Percentiles rank a stretch among this genome's conserved stretches.
Conservation (phyloP, 176 grass and related monocot species). For the Aegilops speltoides region DNA sequence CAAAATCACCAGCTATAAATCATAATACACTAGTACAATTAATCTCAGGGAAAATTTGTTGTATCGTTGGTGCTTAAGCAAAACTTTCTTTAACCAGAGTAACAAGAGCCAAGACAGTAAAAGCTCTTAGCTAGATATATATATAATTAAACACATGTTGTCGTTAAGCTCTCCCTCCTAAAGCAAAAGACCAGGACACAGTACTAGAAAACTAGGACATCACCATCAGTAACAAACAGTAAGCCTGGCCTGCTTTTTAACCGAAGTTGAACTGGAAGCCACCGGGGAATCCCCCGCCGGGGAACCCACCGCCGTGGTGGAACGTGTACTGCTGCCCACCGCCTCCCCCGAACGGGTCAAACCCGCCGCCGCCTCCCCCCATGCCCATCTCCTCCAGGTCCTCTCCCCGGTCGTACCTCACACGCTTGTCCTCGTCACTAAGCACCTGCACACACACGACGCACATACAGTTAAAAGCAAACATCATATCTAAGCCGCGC, state of each 20-base stretch:
- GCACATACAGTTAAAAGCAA: neutral
- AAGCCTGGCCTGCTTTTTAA: neutral
- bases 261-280: slow-evolving; percentile 71
- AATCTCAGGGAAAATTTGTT: neutral
- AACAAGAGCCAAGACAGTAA: neutral
- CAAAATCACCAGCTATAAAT: neutral
- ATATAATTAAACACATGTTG: neutral
- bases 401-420: slow-evolving; percentile 87
- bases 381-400: slow-evolving; percentile 80
- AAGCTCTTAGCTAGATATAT: neutral
- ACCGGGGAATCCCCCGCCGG: slow-evolving; percentile 49
- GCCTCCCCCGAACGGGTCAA: slow-evolving; percentile 69
- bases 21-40: neutral
- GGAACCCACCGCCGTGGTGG: slow-evolving; percentile 77
- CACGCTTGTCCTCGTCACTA: slow-evolving; percentile 89
- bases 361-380: slow-evolving; percentile 72
- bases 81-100: neutral
- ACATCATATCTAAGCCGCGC: neutral
- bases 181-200: neutral
- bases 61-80: neutral
- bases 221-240: no score
- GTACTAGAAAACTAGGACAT: neutral
- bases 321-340: slow-evolving; percentile 73
- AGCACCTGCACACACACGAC: slow-evolving; percentile 53
- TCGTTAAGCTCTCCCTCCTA: neutral